Evolutionary conservation across 768 basidiomycete genomes (phyloP), one percentile per base, ranked within the genome.

Genomic region (Termitomyces sp.): DNA sequence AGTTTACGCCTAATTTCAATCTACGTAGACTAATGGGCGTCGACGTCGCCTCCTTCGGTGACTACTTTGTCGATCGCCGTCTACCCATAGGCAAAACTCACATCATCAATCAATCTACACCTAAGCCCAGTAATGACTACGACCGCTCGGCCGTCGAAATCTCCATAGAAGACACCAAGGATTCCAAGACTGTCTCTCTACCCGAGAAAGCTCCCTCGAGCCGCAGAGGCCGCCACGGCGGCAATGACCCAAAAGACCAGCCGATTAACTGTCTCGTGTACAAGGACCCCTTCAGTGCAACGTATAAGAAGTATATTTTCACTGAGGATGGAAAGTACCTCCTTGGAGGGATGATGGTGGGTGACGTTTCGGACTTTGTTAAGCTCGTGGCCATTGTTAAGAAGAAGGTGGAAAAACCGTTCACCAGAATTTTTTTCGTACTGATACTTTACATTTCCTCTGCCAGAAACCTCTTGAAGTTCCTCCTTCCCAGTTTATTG

Each of bases 281-380:
- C 68, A 76, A 81, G 47, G 89, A 91, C 65, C 88, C 88, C 0
- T 88, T 91, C 68, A 73, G 76, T n/a, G 75, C 75, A 2, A 79
- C 82, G 9, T 91, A 90, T 74, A 89, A 90, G 71, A 90, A 88
- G 72, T 88, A 87, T 60, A 81, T 90, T 44, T 90, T 90, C 67
- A 85, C 79, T 12, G 77, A 77, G 8, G 86, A 90, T 64, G 88
- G 88, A 12, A 84, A 85, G 68, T 78, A 86, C 62, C 73, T 91
- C 13, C 70, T 91, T 4, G 88, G 88, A 13, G 88, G 88, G 4
- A 87, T 88, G 81, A 87, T 90, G 86, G 80, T 91, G n/a, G 88
- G 88, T 3, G 86, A 88, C 64, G 81, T 81, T 10, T 76, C 74
- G 37, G 84, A 87, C 65, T 88, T 84, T 64, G 79, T 84, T 56